These are phyloP conservation scores for Mucor lusitanicus DNA, from an alignment of 371 early-diverging fungal species.

Conservation along the genomic window DNA sequence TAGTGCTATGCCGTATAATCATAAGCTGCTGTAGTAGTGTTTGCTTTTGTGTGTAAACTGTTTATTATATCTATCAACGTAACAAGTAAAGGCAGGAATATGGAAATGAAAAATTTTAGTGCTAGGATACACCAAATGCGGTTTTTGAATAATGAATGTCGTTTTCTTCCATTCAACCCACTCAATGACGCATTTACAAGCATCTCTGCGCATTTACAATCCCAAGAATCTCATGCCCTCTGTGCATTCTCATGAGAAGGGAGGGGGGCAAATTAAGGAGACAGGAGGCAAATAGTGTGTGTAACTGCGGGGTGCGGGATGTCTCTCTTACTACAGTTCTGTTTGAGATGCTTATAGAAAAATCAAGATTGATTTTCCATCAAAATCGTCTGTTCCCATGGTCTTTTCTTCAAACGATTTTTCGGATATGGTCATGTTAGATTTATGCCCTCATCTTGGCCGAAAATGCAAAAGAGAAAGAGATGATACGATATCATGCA, in stretches of 20 bases:
- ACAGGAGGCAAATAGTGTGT: no score
- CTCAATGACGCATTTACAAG: not conserved
- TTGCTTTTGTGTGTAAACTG: not conserved
- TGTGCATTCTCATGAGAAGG: not conserved
- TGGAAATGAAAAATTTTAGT: not conserved
- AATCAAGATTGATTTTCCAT: not conserved
- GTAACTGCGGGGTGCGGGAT: no score
- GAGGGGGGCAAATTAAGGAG: not conserved
- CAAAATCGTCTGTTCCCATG: not conserved
- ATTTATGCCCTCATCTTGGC: not conserved
- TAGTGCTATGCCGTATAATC: slow-evolving; percentile 10
- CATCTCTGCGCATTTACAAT: not conserved
- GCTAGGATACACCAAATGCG: not conserved
- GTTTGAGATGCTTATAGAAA: not conserved
- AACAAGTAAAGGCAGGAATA: not conserved
- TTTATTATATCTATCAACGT: not conserved
- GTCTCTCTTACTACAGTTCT: not conserved
- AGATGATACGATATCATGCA: not conserved
- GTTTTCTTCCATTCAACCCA: not conserved
- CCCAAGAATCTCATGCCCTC: not conserved
- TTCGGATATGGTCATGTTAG: not conserved
- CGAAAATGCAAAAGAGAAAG: not conserved
- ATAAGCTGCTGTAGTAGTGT: not conserved
- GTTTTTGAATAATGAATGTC: not conserved
- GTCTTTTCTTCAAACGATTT: not conserved